These are phyloP conservation scores for Lactifluus hygrophoroides DNA, from an alignment of 768 basidiomycete genomes.

Conservation along the genomic window DNA sequence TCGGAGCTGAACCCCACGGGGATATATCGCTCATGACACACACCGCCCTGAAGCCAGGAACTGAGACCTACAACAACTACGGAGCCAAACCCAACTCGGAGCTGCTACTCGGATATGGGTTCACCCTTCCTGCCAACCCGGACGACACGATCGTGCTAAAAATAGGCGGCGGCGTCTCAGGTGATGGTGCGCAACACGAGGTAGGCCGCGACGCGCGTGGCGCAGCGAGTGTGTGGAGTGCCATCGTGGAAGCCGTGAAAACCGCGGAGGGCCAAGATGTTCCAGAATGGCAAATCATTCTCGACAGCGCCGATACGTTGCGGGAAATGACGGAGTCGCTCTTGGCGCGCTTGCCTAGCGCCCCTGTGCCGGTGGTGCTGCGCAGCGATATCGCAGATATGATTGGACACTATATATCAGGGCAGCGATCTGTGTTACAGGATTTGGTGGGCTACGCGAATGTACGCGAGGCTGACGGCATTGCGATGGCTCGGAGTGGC, in stretches of 20 bases:
- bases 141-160: conserved; percentile 82
- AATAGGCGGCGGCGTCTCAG: conserved; percentile 48
- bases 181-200: conserved; percentile 42
- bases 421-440: conserved; percentile 21
- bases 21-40: conserved; percentile 59
- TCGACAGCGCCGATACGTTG: conserved; percentile 60
- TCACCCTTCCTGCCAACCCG: conserved; percentile 67
- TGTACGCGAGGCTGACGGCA: conserved; percentile 38
- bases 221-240: conserved; percentile 52
- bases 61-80: conserved; percentile 85
- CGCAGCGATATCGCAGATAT: conserved; percentile 55
- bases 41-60: conserved; percentile 29
- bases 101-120: conserved; percentile 88
- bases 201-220: conserved; percentile 50
- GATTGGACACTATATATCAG: conserved; percentile 58
- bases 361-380: conserved; percentile 22
- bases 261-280: conserved; percentile 23
- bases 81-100: conserved; percentile 87
- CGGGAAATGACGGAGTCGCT: conserved; percentile 55
- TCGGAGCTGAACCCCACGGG: conserved; percentile 21
- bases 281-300: conserved; percentile 41
- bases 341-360: conserved; percentile 40
- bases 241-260: conserved; percentile 33
- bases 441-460: conserved; percentile 44
- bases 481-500: conserved; percentile 39